These are phyloP conservation scores for Rhexocercosporidium sp. DNA, from an alignment of 2,329 filamentous ascomycete species.

Conservation along the genomic window DNA sequence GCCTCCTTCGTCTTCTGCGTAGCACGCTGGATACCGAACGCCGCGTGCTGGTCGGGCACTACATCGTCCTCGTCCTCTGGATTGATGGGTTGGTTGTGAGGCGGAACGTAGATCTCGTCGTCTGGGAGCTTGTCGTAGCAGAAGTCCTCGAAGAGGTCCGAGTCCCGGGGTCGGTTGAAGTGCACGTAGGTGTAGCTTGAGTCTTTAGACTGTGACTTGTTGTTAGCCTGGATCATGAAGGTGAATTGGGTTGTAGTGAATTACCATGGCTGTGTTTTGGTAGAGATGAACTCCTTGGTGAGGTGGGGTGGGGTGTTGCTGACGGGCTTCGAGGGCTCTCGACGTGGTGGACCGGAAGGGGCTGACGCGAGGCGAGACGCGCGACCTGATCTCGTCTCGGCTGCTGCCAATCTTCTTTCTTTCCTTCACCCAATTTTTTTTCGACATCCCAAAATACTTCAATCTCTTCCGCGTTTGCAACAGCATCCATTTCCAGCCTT, in stretches of 20 bases:
- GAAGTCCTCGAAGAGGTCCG: conserved; percentile 80
- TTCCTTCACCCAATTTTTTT: not conserved
- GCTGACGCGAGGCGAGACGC: conserved; percentile 8
- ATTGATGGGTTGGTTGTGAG: conserved; percentile 80
- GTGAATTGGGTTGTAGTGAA: not conserved
- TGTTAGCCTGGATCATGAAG: not conserved
- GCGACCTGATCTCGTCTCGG: not conserved
- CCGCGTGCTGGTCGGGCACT: conserved; percentile 85
- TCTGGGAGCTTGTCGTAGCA: conserved; percentile 72
- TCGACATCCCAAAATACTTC: not conserved
- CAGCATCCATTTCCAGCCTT: not conserved
- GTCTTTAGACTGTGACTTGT: conserved; percentile 60
- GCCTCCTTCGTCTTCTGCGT: conserved; percentile 74
- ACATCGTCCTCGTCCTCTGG: conserved; percentile 90
- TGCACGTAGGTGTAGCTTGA: conserved; percentile 77
- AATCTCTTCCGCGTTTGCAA: not conserved
- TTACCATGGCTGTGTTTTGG: not conserved
- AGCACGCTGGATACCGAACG: conserved; percentile 83
- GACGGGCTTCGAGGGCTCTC: not conserved
- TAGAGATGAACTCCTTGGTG: not conserved
- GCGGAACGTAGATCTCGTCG: conserved; percentile 83
- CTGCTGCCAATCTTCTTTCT: not conserved
- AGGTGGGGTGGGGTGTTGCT: no score
- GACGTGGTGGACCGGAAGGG: not conserved
- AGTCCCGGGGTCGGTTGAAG: conserved; percentile 72